These are phyloP conservation scores for Lanmaoa pseudosensibilis DNA, from an alignment of 768 basidiomycete genomes.

Conservation along the genomic window DNA sequence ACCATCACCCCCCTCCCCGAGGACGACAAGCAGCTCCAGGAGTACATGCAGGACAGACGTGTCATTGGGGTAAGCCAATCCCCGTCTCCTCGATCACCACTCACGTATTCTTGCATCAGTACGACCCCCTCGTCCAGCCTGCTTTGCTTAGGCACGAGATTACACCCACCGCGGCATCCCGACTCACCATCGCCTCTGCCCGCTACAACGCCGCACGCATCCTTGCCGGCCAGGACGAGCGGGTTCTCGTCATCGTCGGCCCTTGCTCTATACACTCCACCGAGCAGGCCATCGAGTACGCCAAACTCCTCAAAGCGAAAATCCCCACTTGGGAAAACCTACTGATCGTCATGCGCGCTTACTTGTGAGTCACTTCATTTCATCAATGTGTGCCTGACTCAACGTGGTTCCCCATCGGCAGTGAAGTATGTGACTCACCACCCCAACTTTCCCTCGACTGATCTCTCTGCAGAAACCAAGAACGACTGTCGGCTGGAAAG, in stretches of 20 bases:
- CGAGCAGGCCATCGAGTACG: slow-evolving; percentile 83
- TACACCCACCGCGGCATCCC: slow-evolving; percentile 59
- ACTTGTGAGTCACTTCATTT: slow-evolving; percentile 70
- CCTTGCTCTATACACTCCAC: slow-evolving; percentile 95
- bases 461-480: slow-evolving; percentile 73
- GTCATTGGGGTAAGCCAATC: slow-evolving; percentile 65
- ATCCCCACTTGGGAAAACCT: slow-evolving; percentile 71
- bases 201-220: slow-evolving; percentile 79
- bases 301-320: slow-evolving; percentile 66
- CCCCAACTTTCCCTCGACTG: not conserved
- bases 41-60: slow-evolving; percentile 79
- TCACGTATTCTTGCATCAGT: slow-evolving; percentile 45
- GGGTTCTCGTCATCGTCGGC: slow-evolving; percentile 88
- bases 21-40: slow-evolving; percentile 60
- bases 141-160: slow-evolving; percentile 89
- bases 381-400: slow-evolving; percentile 24
- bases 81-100: slow-evolving; percentile 2
- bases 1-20: slow-evolving; percentile 63
- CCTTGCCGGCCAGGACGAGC: slow-evolving; percentile 80
- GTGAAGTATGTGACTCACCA: slow-evolving; percentile 36
- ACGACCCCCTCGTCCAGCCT: slow-evolving; percentile 95
- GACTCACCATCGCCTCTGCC: slow-evolving; percentile 74
- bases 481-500: slow-evolving; percentile 98
- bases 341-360: slow-evolving; percentile 92
- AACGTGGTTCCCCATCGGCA: slow-evolving; percentile 34